Evolutionary conservation across 2,329 filamentous ascomycete genomes (phyloP).

Genomic region (Aspergillus oerlinghausenensis): DNA sequence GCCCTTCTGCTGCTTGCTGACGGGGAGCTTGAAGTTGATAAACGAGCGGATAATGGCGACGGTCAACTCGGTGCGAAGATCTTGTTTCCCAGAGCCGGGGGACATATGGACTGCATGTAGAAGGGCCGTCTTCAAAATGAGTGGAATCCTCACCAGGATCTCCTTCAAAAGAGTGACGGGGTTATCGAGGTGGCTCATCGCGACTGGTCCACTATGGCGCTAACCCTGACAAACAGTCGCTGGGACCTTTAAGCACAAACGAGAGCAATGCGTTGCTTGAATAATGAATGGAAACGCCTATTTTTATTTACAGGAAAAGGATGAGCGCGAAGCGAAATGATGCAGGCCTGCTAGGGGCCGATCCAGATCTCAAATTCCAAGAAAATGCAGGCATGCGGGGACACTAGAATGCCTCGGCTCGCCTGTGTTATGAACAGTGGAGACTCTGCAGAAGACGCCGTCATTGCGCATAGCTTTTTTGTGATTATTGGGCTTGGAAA

Average conservation of each 20-base stretch:
- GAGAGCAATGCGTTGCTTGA: not conserved
- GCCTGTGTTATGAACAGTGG: not conserved
- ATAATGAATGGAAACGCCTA: not conserved
- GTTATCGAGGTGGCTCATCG: constrained; percentile 23
- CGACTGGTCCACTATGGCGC: not conserved
- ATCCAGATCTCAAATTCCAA: not conserved
- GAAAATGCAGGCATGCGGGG: not conserved
- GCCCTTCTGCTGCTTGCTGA: constrained; percentile 61
- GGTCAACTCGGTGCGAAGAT: constrained; percentile 69
- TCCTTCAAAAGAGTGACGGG: constrained; percentile 31
- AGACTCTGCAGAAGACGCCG: not conserved
- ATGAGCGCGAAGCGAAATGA: not conserved
- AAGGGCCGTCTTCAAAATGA: constrained; percentile 40
- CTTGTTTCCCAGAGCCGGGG: constrained; percentile 68
- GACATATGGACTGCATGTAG: constrained; percentile 58
- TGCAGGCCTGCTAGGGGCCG: not conserved
- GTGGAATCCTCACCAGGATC: constrained; percentile 36
- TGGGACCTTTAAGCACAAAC: not conserved
- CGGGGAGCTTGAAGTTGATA: constrained; percentile 46
- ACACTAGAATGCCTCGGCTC: not conserved
- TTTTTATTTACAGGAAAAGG: not conserved
- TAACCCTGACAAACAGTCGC: not conserved
- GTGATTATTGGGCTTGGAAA: not conserved
- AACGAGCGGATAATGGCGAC: constrained; percentile 68
- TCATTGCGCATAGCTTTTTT: not conserved